Conservation (phyloP, 768 basidiomycete genomes). For the Termitomyces sp. region DNA sequence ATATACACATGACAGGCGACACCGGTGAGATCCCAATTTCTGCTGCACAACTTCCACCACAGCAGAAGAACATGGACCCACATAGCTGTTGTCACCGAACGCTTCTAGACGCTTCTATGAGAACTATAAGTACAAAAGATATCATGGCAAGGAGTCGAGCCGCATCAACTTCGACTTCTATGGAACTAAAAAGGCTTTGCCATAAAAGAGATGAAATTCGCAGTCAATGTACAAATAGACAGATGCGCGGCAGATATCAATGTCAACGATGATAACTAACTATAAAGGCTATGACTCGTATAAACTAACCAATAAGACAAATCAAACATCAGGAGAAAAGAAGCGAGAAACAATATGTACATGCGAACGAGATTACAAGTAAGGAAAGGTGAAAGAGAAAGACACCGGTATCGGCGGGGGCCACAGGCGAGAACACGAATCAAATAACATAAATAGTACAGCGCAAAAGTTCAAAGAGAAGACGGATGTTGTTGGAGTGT, state of each 20-base stretch:
- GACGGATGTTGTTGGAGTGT: background rate
- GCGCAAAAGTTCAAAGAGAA: background rate
- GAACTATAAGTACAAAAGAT: background rate
- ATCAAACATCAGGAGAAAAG: conserved; percentile 5
- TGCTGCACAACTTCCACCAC: background rate
- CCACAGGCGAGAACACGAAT: conserved; percentile 1
- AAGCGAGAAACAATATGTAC: conserved; percentile 1
- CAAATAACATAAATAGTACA: background rate
- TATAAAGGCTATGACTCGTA: conserved; percentile 5
- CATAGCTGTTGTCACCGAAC: background rate
- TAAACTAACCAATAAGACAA: conserved; percentile 12
- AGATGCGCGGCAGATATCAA: conserved; percentile 13
- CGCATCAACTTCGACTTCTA: no score
- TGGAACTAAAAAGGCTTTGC: no score
- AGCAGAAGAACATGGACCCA: background rate
- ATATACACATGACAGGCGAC: background rate
- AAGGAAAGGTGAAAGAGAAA: background rate
- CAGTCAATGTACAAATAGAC: background rate
- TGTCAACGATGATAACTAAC: conserved; percentile 3
- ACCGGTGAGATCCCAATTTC: background rate
- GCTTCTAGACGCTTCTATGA: background rate
- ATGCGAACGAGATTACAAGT: background rate
- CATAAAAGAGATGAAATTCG: background rate
- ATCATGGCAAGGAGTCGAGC: background rate
- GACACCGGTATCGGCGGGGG: background rate